Base-by-base conservation (phyloP, 2,329 filamentous ascomycete genomes). In the Mycogone perniciosa region DNA sequence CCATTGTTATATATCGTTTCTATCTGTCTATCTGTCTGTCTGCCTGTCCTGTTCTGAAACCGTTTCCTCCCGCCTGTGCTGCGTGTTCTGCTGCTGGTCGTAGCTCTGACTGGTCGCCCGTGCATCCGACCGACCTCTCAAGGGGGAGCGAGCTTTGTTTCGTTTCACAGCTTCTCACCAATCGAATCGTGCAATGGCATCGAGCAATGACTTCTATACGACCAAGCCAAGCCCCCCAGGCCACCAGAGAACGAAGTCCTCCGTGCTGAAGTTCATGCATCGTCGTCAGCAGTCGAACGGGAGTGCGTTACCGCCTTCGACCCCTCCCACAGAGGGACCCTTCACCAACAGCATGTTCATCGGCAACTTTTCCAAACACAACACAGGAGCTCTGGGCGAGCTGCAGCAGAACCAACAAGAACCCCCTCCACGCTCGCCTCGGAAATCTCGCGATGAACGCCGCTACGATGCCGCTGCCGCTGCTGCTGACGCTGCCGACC, bases 331-430 rank as follows among this genome's bases (percentile, higher is more conserved):
- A 50, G 60, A 54, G 57, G 52, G 57, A 54, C 51, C 45, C 11
- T 43, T 44, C 35, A 48, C 62, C 58, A 57, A 62, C 55, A 57
- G 59, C 51, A 60, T 62, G 57, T 58, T 57, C 44, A 64, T 65
- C 54, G 69, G 64, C 52, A 56, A 60, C 35, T 71, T 64, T 61
- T 65, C 65, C 34, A 65, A 55, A 58, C 60, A 64, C 54, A 68
- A 72, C 46, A 66, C 72, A 5, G 64, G 72, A 33, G 75, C 79
- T 48, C 69, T 84, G 11, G 74, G 74, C 44, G 81, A 84, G 62
- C 72, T 82, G 40, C 77, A 78, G 52, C 73, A 78, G 52, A 83
- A 82, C 61, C 74, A 76, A 51, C 72, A 73, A 57, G 72, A 71
- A 50, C 62, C 67, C 44, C 59, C 63, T 26, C 63, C 67, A 27